Base-by-base conservation (phyloP, 2,329 filamentous ascomycete genomes). In the Xylaria sp. region DNA sequence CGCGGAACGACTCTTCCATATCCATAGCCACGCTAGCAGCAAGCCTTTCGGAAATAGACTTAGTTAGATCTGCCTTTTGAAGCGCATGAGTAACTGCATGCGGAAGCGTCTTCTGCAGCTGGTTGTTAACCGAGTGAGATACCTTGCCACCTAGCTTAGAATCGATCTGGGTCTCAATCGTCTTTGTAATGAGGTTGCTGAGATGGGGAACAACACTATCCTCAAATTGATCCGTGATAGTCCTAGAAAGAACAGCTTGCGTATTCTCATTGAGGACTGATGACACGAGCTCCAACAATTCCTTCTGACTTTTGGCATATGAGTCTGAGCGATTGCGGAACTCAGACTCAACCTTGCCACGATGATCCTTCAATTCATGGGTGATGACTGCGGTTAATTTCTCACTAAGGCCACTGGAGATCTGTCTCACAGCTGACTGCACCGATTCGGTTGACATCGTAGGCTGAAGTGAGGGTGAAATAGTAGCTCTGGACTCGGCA, bases 161-260 rank as follows among this genome's bases (percentile, higher is more conserved):
- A 65, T 89, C 87, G 28, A 98, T 84, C 77, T 93, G 90, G 70
- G 92, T 90, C 64, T 91, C 88, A 34, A 97, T 85, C 4, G 91
- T 87, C 70, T 89, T 88, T 54, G 88, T 86, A 15, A 92, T 89
- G 51, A 90, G 85, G 61, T 90, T 87, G 50, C 90, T 87, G 66
- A 98, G 84, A 39, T 90, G 85, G 12, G 96, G 95, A 62, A 97
- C 84, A 54, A 98, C 89, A 15, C 90, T 86, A 65, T 90, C 86
- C 70, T 93, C 88, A 73, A 97, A 93, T 79, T 92, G 92, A 57
- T 90, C 87, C 56, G 89, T 88, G 60, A 97, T 90, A 73, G 97
- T 92, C 69, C 89, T 90, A 69, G 90, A 86, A 46, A 98, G 86
- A 25, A 93, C 92, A 75, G 92, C 90, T 80, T 90, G 86, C 23